Conservation (phyloP, 345 rosid species). For the Citropsis articulata region DNA sequence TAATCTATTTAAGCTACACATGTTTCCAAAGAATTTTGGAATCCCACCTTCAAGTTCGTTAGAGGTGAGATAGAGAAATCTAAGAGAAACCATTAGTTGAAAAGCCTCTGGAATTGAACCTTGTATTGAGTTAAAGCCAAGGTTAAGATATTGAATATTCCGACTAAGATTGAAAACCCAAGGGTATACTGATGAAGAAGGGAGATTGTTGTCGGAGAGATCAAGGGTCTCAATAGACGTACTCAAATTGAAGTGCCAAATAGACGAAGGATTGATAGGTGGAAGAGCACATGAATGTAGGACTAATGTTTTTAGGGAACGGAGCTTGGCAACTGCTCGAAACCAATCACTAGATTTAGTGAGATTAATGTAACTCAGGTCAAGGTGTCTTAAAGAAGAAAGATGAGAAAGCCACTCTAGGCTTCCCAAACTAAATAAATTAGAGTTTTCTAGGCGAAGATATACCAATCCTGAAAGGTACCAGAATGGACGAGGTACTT, state of each 20-base stretch:
- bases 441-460: too few species aligned
- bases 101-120: constrained; percentile 1
- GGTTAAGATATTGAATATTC: constrained; percentile 1
- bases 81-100: background rate
- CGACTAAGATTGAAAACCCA: too few species aligned
- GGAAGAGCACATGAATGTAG: too few species aligned
- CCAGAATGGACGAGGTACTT: too few species aligned
- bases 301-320: background rate
- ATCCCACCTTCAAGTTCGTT: too few species aligned
- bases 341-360: background rate
- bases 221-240: background rate
- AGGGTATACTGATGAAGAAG: background rate
- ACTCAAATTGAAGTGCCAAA: background rate
- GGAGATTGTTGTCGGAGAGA: background rate
- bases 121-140: background rate
- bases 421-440: background rate
- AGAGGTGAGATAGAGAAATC: background rate
- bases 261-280: too few species aligned
- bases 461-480: too few species aligned
- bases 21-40: too few species aligned
- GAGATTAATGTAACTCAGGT: background rate
- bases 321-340: background rate
- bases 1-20: too few species aligned
- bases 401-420: constrained; percentile 22
- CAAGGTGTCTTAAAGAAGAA: background rate